Evolutionary conservation across 495 filamentous ascomycete genomes (phyloP).

Genomic region (Trichoderma orchidacearum): DNA sequence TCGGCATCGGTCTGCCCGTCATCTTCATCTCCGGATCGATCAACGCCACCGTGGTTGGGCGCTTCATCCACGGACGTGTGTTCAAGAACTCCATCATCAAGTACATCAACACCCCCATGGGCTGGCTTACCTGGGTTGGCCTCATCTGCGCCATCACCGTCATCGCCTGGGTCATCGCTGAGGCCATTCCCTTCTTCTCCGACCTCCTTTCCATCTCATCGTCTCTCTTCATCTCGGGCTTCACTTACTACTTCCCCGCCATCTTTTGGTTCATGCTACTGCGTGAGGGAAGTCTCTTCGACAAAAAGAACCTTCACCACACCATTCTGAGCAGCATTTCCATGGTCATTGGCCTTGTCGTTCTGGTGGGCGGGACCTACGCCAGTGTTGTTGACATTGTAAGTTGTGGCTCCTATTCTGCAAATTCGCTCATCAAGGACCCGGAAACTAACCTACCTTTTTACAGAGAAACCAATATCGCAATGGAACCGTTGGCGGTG

Average conservation of each 20-base stretch:
- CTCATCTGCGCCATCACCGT: constrained; percentile 47
- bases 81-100: constrained; percentile 40
- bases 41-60: constrained; percentile 42
- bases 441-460: background rate
- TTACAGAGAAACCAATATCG: constrained; percentile 29
- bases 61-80: constrained; percentile 53
- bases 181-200: constrained; percentile 60
- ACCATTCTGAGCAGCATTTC: constrained; percentile 32
- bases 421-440: too few species aligned
- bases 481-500: constrained; percentile 25
- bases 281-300: constrained; percentile 35
- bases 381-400: constrained; percentile 42
- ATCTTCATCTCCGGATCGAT: constrained; percentile 58
- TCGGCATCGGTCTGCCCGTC: constrained; percentile 68
- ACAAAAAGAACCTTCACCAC: constrained; percentile 29
- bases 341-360: constrained; percentile 39
- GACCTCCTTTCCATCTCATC: constrained; percentile 48
- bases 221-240: constrained; percentile 48
- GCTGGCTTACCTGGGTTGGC: constrained; percentile 43
- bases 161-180: constrained; percentile 57
- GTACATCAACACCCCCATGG: constrained; percentile 46
- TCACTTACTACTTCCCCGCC: constrained; percentile 51
- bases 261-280: constrained; percentile 53
- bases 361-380: constrained; percentile 46
- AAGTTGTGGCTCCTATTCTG: constrained; percentile 12